Evolutionary conservation across 2,329 filamentous ascomycete genomes (phyloP), one percentile per base, ranked within the genome.

Genomic region (Curvularia hawaiiensis): DNA sequence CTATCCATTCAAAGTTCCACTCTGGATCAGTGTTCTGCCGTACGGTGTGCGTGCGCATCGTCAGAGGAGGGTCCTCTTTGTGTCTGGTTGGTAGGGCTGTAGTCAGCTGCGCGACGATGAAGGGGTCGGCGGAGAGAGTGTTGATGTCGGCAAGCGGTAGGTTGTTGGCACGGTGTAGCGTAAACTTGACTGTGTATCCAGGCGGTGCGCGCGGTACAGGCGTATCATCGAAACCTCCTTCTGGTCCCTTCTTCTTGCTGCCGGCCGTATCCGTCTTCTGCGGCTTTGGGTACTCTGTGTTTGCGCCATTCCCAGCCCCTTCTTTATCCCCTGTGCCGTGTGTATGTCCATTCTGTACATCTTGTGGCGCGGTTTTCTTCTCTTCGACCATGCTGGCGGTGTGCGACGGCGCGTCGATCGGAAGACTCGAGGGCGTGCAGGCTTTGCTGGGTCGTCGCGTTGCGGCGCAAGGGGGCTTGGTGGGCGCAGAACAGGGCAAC

Each of bases 1-100:
- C 89, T 22, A 92, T 83, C 94, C 94, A 98, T 59, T 91, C 85
- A 38, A 88, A 86, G 47, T 96, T 84, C 94, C 94, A 98, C 47
- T 80, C 82, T 0, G 94, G 93, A 66, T 93, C 85, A 1, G 86
- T 88, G 40, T 84, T 88, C 63, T 84, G 85, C 56, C 90, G 85
- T 33, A 93, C 78, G 0, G 94, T 97, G 0, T 83, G 86, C 0
- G 92, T 96, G 45, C 94, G 87, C 72, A 90, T 85, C 22, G 81
- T 82, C 31, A 97, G 79, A 22, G 86, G 83, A 0, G 92, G 90
- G 70, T 97, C 92, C 71, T 96, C 91, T 75, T 94, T 94, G 78
- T 97, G 92, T 35, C 92, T 82, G 65, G 85, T 88, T 0, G 87
- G 87, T n/a, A 92, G 79, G 18, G 83, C 79, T 1, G 90, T 88